Base-by-base conservation (phyloP, 1,139 yeast species). In the Blastobotrys serpentis region DNA sequence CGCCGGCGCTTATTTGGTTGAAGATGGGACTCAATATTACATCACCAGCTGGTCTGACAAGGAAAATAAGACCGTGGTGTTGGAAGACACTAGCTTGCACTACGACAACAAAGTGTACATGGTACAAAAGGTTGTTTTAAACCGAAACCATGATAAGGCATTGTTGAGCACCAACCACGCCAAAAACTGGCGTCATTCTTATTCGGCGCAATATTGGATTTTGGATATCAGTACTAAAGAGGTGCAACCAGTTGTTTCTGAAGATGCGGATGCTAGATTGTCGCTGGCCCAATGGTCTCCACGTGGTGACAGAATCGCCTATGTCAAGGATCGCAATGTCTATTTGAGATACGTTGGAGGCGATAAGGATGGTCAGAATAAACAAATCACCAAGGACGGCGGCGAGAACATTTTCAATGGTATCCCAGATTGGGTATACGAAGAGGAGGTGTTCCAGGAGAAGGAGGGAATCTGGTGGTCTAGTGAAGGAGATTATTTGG, bases 351-450 rank as follows among this genome's bases (percentile, higher is more conserved):
- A 73, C 33, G 57, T 76, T 0, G 58, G 60, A 21, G 53, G 55
- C 10, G 52, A 43, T 4, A 47, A 54, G 11, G 59, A 54, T 33
- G 48, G 56, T 11, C 51, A 63, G 2, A 53, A 64, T 2, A 58
- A 53, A 0, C 76, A 72, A 58, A 68, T 92, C 10, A 88, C 98
- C 0, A 51, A 60, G 1, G 89, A 81, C 59, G 97, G 97, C 0
- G 77, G 84, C 3, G 65, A 65, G 0, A 68, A 76, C 41, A 72
- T 87, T n/a, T 79, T 82, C 58, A 88, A 92, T 62, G 99, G 96
- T 0, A 84, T 81, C 53, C 85, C 97, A 0, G 98, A 92, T 61
- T 92, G 98, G 98, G 87, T 92, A 0, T 92, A 92, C 62, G 98
- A 92, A 64, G 98, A 94, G 60, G 98, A 94, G 61, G 89, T 92